These are phyloP conservation scores for Phytophthora citricola DNA, from an alignment of 352 stramenopile genomes.

Conservation along the genomic window DNA sequence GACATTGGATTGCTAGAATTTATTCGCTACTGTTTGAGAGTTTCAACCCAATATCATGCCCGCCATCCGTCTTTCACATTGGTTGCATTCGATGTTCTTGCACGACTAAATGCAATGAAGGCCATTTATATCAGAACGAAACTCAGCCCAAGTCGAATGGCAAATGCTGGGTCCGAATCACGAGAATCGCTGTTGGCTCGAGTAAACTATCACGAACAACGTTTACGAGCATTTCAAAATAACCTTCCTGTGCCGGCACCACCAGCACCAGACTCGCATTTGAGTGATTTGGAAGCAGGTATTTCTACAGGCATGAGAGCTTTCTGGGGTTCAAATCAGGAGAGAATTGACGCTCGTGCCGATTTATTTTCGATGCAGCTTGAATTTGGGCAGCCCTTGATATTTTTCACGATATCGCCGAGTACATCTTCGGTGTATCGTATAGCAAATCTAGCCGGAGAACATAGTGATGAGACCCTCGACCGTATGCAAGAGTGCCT, in stretches of 20 bases:
- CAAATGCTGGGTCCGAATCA: not conserved
- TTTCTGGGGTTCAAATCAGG: conserved; percentile 4
- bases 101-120: not conserved
- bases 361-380: conserved; percentile 8
- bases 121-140: conserved; percentile 8
- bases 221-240: not conserved
- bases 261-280: not conserved
- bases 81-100: conserved; percentile 11
- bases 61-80: conserved; percentile 2
- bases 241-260: not conserved
- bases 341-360: not conserved
- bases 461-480: not conserved
- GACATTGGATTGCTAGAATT: conserved; percentile 5
- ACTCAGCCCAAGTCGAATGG: not conserved
- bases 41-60: not conserved
- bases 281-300: not conserved
- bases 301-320: conserved; percentile 2
- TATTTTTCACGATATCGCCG: conserved; percentile 14
- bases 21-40: conserved; percentile 7
- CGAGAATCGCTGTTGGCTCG: not conserved
- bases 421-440: not conserved
- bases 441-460: conserved; percentile 12
- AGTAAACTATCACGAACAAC: not conserved
- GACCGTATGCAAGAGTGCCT: too few relatives aligned
- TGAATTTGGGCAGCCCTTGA: not conserved